phyloP scores from a whole-genome alignment of 2,329 filamentous ascomycete species.

The Diplodia seriata region DNA sequence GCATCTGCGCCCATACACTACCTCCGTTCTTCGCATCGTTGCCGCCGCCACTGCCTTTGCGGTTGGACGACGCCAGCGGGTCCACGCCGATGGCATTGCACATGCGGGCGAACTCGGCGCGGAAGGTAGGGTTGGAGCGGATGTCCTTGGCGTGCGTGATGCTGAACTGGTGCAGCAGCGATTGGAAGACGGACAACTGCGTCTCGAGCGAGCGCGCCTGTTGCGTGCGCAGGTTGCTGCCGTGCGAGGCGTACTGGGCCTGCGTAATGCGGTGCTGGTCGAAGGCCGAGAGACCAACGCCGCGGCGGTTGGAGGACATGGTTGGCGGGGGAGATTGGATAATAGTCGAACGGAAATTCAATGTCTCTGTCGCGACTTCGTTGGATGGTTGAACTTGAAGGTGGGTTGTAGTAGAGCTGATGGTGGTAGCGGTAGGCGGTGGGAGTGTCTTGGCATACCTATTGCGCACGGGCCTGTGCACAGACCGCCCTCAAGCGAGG shows the following conservation, averaged over 20 bases:
- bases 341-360: not conserved
- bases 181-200: slow-evolving; percentile 95
- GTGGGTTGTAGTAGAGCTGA: not conserved
- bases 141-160: slow-evolving; percentile 95
- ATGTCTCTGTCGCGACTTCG: not conserved
- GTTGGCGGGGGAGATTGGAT: not conserved
- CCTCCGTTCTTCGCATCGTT: slow-evolving; percentile 55
- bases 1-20: slow-evolving; percentile 90
- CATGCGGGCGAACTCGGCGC: slow-evolving; percentile 98
- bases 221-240: slow-evolving; percentile 80
- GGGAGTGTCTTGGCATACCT: slow-evolving; percentile 1
- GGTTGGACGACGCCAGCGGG: slow-evolving; percentile 69
- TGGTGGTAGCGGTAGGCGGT: slow-evolving; percentile 12
- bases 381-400: not conserved
- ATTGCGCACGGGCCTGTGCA: not conserved
- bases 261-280: slow-evolving; percentile 81
- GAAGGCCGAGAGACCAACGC: slow-evolving; percentile 87
- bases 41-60: slow-evolving; percentile 60
- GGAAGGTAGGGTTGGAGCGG: slow-evolving; percentile 91
- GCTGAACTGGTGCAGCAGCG: slow-evolving; percentile 91
- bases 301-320: slow-evolving; percentile 65
- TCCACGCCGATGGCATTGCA: slow-evolving; percentile 96
- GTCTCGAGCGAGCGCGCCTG: slow-evolving; percentile 88
- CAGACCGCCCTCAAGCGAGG: slow-evolving; percentile 30
- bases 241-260: slow-evolving; percentile 89